Conservation (phyloP, 208 protist species). For the Naegleria gruberi region DNA sequence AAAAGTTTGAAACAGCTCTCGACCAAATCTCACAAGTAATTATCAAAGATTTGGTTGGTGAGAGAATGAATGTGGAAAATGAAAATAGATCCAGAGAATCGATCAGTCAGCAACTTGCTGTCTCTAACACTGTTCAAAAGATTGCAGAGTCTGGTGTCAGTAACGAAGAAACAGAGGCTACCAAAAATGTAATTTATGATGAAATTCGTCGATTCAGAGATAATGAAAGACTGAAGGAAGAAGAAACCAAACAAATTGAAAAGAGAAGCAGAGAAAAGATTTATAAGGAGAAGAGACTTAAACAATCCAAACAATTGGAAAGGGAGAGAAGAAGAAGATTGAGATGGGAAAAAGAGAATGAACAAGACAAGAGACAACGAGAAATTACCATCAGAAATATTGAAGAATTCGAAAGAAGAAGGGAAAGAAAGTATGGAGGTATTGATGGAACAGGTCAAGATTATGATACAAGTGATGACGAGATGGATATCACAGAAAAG, state of each 20-base stretch:
- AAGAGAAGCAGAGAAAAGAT: neutral
- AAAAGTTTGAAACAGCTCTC: too few relatives aligned
- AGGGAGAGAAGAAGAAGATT: neutral
- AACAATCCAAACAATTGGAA: neutral
- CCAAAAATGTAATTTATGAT: neutral
- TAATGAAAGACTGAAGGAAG: neutral
- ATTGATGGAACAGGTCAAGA: neutral
- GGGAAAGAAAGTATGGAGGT: neutral
- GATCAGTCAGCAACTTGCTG: neutral
- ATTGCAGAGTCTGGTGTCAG: neutral
- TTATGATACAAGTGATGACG: neutral
- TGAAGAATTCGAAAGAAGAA: neutral
- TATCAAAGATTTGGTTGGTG: neutral
- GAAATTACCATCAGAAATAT: neutral
- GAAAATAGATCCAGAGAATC: neutral
- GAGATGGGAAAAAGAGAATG: neutral
- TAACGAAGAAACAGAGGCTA: neutral
- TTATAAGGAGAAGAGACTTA: neutral
- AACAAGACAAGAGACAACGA: neutral
- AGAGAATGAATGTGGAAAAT: neutral
- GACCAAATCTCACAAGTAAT: neutral
- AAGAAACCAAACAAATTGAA: neutral
- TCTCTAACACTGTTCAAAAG: neutral
- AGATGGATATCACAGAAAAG: neutral
- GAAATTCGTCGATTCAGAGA: constrained; percentile 1